These are phyloP conservation scores for Cryphonectria nitschkei DNA, from an alignment of 2,329 filamentous ascomycete genomes.

Conservation along the genomic window DNA sequence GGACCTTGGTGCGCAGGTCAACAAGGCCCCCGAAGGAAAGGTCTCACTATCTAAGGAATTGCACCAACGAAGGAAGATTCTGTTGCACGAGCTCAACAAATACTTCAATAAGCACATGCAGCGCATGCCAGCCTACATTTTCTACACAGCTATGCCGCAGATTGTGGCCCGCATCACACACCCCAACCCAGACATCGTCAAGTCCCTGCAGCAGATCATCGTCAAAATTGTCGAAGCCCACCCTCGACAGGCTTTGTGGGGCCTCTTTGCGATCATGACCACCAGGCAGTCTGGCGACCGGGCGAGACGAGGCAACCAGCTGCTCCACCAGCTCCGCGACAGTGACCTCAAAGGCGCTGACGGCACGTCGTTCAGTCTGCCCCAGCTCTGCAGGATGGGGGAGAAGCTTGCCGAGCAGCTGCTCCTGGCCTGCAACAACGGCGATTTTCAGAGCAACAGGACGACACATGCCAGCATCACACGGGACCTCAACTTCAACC, in stretches of 20 bases:
- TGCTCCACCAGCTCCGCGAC: slow-evolving; percentile 54
- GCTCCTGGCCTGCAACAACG: slow-evolving; percentile 77
- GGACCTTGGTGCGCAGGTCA: slow-evolving; percentile 79
- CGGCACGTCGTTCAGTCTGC: slow-evolving; percentile 62
- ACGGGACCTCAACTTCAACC: slow-evolving; percentile 80
- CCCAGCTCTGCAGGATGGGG: slow-evolving; percentile 72
- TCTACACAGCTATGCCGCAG: slow-evolving; percentile 84
- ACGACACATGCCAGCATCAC: slow-evolving; percentile 73
- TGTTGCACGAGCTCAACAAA: slow-evolving; percentile 70
- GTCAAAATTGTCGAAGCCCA: slow-evolving; percentile 84
- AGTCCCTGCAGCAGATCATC: slow-evolving; percentile 77
- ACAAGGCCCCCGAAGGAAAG: slow-evolving; percentile 62
- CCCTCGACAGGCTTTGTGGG: slow-evolving; percentile 91
- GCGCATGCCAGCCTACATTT: slow-evolving; percentile 74
- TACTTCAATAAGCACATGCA: slow-evolving; percentile 80
- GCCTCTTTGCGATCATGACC: slow-evolving; percentile 83
- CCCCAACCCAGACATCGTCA: slow-evolving; percentile 76
- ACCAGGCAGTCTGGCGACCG: slow-evolving; percentile 73
- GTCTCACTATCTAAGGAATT: slow-evolving; percentile 57
- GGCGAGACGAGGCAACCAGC: slow-evolving; percentile 53
- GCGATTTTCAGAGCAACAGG: slow-evolving; percentile 70
- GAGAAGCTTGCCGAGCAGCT: slow-evolving; percentile 84
- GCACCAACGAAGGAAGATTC: slow-evolving; percentile 60
- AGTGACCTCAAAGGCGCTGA: slow-evolving; percentile 55
- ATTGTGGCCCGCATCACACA: slow-evolving; percentile 96